Conservation (phyloP, 164 flowering plant genomes). For the Chloranthus sessilifolius region DNA sequence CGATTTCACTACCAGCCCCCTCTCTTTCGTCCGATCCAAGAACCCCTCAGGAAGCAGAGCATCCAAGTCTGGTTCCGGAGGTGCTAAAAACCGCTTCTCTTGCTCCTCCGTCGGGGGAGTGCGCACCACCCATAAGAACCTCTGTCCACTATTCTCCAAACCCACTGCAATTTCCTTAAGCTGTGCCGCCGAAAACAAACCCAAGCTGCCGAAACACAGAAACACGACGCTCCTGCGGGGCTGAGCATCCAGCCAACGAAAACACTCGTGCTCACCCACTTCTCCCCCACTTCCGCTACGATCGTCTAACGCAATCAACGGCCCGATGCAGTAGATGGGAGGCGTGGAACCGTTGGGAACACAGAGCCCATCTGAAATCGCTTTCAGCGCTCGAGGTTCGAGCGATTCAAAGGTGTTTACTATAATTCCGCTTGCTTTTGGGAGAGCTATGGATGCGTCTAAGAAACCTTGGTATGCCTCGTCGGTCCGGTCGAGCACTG, state of each 20-base stretch:
- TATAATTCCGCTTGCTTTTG: conserved; percentile 20
- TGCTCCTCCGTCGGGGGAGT: conserved; percentile 21
- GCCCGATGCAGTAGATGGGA: conserved; percentile 21
- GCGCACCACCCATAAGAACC: conserved; percentile 47
- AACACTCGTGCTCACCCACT: conserved; percentile 14
- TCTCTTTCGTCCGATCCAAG: conserved; percentile 24
- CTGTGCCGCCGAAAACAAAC: conserved; percentile 24
- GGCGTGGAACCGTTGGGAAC: conserved; percentile 8
- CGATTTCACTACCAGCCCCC: conserved; percentile 33
- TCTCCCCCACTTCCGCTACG: background rate
- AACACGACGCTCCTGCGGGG: conserved; percentile 37
- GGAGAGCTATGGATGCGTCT: background rate
- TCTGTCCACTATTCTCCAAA: conserved; percentile 32
- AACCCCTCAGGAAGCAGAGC: conserved; percentile 32
- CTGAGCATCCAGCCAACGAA: conserved; percentile 37
- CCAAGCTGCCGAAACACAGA: conserved; percentile 42
- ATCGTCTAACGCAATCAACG: conserved; percentile 13
- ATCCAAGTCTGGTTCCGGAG: conserved; percentile 23
- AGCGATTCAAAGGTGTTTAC: conserved; percentile 28
- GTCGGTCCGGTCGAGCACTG: conserved; percentile 13
- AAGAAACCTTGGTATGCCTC: conserved; percentile 11
- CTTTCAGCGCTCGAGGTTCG: conserved; percentile 16
- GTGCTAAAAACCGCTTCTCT: background rate
- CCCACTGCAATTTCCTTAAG: conserved; percentile 38
- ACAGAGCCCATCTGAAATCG: conserved; percentile 9